phyloP scores from a whole-genome alignment of 1,284 basidiomycete species.

The Abortiporus biennis region DNA sequence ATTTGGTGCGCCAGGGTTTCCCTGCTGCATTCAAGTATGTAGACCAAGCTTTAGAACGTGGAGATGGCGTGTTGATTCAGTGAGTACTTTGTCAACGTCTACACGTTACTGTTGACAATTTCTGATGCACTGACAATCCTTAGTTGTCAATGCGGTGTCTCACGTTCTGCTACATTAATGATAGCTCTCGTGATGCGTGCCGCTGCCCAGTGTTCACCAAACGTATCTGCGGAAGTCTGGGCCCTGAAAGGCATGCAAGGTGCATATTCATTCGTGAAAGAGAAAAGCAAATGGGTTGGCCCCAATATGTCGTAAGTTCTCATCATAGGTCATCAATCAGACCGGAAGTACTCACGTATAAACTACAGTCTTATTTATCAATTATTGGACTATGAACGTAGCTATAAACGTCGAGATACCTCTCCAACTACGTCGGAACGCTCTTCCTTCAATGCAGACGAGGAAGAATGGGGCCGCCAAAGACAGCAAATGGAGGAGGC shows the following conservation, averaged over 20 bases:
- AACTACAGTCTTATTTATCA: conserved; percentile 85
- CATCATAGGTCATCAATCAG: conserved; percentile 10
- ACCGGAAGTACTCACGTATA: neutral
- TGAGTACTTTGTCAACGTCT: conserved; percentile 35
- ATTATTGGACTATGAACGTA: conserved; percentile 89
- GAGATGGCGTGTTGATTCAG: conserved; percentile 85
- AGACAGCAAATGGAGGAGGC: conserved; percentile 60
- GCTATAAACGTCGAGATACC: conserved; percentile 47
- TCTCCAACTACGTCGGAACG: conserved; percentile 48
- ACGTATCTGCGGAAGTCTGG: conserved; percentile 69
- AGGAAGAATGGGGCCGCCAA: conserved; percentile 80
- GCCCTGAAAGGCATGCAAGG: conserved; percentile 87
- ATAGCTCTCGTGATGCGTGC: conserved; percentile 96
- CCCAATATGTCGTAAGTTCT: conserved; percentile 91
- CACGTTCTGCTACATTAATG: conserved; percentile 87
- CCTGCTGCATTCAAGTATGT: conserved; percentile 76
- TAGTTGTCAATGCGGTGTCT: conserved; percentile 96
- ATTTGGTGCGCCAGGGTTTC: conserved; percentile 78
- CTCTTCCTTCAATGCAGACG: conserved; percentile 54
- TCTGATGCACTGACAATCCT: conserved; percentile 8
- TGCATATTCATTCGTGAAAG: conserved; percentile 87
- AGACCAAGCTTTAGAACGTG: conserved; percentile 68
- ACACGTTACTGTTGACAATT: conserved; percentile 1
- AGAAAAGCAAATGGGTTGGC: conserved; percentile 83
- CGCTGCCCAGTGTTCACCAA: conserved; percentile 66